Evolutionary conservation across 2,329 filamentous ascomycete genomes (phyloP), one percentile per base, ranked within the genome.

Genomic region (Plectosphaerella cucumerina): DNA sequence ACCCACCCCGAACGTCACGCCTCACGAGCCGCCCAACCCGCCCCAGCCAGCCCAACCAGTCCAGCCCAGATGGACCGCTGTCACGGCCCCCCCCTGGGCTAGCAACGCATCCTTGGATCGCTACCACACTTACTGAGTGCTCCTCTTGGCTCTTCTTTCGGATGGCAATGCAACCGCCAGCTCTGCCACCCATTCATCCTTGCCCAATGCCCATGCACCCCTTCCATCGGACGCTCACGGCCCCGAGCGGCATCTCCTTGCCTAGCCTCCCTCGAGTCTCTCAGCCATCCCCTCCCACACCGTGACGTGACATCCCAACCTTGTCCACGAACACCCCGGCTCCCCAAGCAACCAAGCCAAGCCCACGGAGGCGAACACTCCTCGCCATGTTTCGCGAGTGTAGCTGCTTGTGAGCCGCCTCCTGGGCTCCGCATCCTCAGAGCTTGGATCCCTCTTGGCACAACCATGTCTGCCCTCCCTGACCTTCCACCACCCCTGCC

Each of bases 321-420:
- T 10, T 31, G 26, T 31, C 26, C 26, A 31, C 26, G 26, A 31
- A 31, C 41, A 21, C 14, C 44, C 44, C 26, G 26, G 8, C 17
- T 18, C 14, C 26, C 22, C 23, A 11, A 15, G 44, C 26, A 44
- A 10, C 20, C 11, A 22, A 22, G 17, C 46, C 12, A n/a, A 12
- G 14, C 42, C 20, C 23, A 44, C 42, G 39, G 39, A 42, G 39
- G 10, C 26, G 33, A 35, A 35, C 53, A 56, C 57, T 59, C 57
- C 62, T 65, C 55, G 58, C 61, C 58, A 56, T 66, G 71, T 74
- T 73, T 74, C 71, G 70, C 37, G 47, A 71, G 65, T 42, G 39
- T 42, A 31, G 26, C 26, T 31, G 17, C 39, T 20, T 42, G 39
- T 20, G 65, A 59, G 52, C 59, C 63, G 65, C 67, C 66, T 67